Evolutionary conservation across 2,329 filamentous ascomycete genomes (phyloP).

Genomic region (Nigrospora osmanthi): DNA sequence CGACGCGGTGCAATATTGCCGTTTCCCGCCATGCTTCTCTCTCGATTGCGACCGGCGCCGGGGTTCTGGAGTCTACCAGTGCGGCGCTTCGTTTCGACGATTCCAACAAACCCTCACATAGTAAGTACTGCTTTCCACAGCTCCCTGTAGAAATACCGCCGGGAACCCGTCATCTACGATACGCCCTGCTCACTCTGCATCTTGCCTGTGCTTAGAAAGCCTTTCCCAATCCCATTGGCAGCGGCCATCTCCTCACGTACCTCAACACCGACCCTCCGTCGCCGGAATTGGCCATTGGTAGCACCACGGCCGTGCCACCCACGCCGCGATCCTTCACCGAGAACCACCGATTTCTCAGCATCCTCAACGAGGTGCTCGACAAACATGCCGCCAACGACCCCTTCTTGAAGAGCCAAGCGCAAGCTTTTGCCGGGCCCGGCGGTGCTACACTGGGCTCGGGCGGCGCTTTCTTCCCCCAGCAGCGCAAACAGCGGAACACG

Average conservation of each 20-base stretch:
- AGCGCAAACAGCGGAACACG: constrained; percentile 23
- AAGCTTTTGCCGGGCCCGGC: constrained; percentile 51
- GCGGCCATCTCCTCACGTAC: constrained; percentile 46
- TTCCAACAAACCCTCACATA: too few species aligned
- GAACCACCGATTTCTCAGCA: constrained; percentile 50
- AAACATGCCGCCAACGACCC: constrained; percentile 50
- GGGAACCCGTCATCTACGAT: not conserved
- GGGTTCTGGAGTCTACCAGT: too few species aligned
- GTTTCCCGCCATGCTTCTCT: too few species aligned
- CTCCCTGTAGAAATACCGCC: not conserved
- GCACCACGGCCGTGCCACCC: constrained; percentile 49
- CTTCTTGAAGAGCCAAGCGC: constrained; percentile 46
- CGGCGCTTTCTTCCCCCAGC: constrained; percentile 40
- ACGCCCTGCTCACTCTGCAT: too few species aligned
- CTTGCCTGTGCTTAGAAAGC: constrained; percentile 40
- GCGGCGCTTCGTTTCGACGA: too few species aligned
- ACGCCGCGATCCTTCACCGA: constrained; percentile 51
- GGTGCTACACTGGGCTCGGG: constrained; percentile 44
- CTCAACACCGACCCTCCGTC: constrained; percentile 51
- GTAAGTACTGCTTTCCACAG: not conserved
- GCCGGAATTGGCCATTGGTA: constrained; percentile 48
- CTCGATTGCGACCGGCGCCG: too few species aligned
- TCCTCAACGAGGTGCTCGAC: constrained; percentile 49
- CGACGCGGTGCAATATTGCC: too few species aligned
- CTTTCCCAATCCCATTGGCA: constrained; percentile 39